These are phyloP conservation scores for Torulaspora microellipsoides DNA, from an alignment of 805 yeast species.

Conservation along the genomic window DNA sequence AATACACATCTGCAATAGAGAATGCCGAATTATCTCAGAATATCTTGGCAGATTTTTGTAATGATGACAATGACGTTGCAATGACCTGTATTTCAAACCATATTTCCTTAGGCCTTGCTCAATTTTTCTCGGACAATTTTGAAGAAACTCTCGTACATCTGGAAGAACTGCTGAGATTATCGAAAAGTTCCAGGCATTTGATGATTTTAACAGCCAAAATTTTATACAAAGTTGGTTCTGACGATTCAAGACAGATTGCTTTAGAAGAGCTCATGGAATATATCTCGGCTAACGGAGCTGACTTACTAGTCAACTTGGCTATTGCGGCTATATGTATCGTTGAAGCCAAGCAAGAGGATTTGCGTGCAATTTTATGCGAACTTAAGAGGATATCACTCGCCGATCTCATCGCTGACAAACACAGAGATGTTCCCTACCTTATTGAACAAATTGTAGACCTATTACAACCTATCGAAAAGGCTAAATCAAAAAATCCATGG, in stretches of 20 bases:
- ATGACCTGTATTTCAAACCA: slow-evolving; percentile 50
- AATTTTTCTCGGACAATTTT: slow-evolving; percentile 59
- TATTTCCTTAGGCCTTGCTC: slow-evolving; percentile 66
- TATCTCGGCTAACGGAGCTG: slow-evolving; percentile 60
- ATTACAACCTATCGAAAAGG: slow-evolving; percentile 27
- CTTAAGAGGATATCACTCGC: slow-evolving; percentile 46
- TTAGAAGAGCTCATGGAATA: slow-evolving; percentile 71
- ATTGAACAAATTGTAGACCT: slow-evolving; percentile 47
- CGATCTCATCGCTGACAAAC: slow-evolving; percentile 47
- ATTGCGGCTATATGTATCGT: slow-evolving; percentile 75
- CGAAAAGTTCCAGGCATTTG: slow-evolving; percentile 59
- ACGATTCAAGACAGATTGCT: slow-evolving; percentile 79
- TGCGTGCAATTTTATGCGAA: slow-evolving; percentile 61
- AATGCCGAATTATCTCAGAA: slow-evolving; percentile 53
- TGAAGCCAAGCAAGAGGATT: slow-evolving; percentile 53
- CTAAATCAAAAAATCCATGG: slow-evolving; percentile 41
- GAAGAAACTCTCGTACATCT: slow-evolving; percentile 66
- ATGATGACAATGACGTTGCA: slow-evolving; percentile 27
- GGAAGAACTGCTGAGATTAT: slow-evolving; percentile 51
- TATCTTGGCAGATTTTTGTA: slow-evolving; percentile 41
- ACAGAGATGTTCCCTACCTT: slow-evolving; percentile 54
- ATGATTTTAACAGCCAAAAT: slow-evolving; percentile 74
- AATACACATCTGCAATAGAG: slow-evolving; percentile 57
- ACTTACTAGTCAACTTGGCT: slow-evolving; percentile 61
- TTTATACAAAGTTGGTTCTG: slow-evolving; percentile 66